These are phyloP conservation scores for Stemphylium lycopersici DNA, from an alignment of 2,329 filamentous ascomycete genomes.

Conservation along the genomic window DNA sequence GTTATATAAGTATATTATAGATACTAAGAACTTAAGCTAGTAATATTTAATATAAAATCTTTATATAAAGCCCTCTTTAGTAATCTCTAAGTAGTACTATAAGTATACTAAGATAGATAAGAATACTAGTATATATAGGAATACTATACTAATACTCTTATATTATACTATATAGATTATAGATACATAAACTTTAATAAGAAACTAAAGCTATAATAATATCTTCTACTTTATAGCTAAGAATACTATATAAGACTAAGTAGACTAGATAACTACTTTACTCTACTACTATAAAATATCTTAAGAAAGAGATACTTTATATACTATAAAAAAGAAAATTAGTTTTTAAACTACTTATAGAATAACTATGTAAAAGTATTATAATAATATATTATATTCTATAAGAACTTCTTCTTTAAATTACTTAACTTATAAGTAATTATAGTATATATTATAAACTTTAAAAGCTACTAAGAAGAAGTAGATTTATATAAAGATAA, in stretches of 20 bases:
- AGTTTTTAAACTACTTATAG: neutral
- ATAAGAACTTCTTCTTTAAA: neutral
- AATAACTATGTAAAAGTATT: neutral
- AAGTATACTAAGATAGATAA: neutral
- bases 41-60: neutral
- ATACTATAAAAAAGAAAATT: neutral
- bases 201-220: no score
- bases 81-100: neutral
- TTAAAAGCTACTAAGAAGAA: neutral
- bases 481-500: neutral
- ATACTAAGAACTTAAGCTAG: neutral
- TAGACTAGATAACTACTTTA: neutral
- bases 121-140: neutral
- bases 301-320: neutral
- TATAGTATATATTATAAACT: neutral
- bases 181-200: no score
- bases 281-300: neutral
- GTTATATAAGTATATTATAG: neutral
- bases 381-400: neutral
- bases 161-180: neutral
- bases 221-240: neutral
- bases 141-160: no score
- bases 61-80: neutral
- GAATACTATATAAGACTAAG: neutral
- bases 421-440: no score